These are phyloP conservation scores for Hebeloma cylindrosporum DNA, from an alignment of 768 basidiomycete genomes.

Conservation along the genomic window DNA sequence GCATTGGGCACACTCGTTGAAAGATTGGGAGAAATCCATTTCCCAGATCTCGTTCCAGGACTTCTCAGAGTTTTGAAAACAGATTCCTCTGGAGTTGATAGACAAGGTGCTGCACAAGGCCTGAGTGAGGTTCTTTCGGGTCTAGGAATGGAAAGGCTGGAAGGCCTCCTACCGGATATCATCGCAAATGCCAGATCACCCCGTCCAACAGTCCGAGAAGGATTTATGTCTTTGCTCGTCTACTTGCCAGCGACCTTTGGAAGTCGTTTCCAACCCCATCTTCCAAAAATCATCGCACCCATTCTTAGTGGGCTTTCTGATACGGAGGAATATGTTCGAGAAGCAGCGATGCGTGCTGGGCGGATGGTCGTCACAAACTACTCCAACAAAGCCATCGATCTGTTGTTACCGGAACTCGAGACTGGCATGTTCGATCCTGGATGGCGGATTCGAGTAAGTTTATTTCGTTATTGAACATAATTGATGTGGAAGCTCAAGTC, in stretches of 20 bases:
- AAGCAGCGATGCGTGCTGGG: conserved; percentile 98
- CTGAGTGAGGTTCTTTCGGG: conserved; percentile 93
- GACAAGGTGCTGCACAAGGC: conserved; percentile 98
- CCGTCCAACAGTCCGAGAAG: conserved; percentile 89
- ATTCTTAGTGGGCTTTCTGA: conserved; percentile 92
- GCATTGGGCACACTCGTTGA: conserved; percentile 96
- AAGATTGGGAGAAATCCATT: conserved; percentile 89
- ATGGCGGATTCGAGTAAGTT: conserved; percentile 89
- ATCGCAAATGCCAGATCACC: conserved; percentile 89
- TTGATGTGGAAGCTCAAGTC: conserved; percentile 9
- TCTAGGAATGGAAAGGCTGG: conserved; percentile 96
- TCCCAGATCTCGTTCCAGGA: conserved; percentile 93
- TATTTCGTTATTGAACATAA: neutral
- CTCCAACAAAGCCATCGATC: conserved; percentile 86
- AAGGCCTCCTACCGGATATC: conserved; percentile 91
- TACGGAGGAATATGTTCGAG: conserved; percentile 91
- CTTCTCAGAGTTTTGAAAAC: conserved; percentile 86
- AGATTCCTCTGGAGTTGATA: conserved; percentile 92
- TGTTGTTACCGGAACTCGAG: conserved; percentile 92
- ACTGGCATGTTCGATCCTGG: conserved; percentile 91
- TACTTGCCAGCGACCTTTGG: conserved; percentile 96
- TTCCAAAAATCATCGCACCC: conserved; percentile 91
- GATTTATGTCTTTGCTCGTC: conserved; percentile 97
- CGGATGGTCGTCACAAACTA: conserved; percentile 98
- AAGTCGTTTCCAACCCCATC: conserved; percentile 91